Evolutionary conservation across 225 moss, liverwort and hornwort genomes (phyloP), one percentile per base, ranked within the genome.

Genomic region (Neckera pumila): DNA sequence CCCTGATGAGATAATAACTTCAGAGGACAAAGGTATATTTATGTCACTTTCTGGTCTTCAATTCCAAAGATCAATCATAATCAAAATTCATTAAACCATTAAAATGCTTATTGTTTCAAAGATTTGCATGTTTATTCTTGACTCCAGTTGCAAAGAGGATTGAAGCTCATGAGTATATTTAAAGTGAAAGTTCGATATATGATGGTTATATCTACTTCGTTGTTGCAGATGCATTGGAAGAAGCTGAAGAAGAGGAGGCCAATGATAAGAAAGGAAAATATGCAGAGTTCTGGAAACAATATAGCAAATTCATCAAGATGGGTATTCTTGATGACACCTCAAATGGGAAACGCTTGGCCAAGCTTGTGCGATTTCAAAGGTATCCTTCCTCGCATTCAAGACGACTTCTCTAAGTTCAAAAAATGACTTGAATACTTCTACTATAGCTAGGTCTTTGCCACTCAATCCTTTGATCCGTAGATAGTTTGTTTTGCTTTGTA

Each of bases 301-400:
- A 92, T 76, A 93, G 93, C 18, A 98, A 98, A 88, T 96, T 96
- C 40, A 93, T 98, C 58, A 98, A 98, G 89, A 90, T 98, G 92
- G 97, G 97, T 74, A 89, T 95, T 80, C 95, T 98, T 60, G 95
- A 98, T 33, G 97, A 97, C 90, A 92, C 89, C 25, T 86, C 90
- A 2, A 97, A 98, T 80, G 86, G 94, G 81, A 90, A 91, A 33
- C 92, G 95, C 31, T 91, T 98, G 21, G 90, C 97, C 17, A 96
- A 98, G 70, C 95, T 98, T 84, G 80, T 98, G 60, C 92, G 95
- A 27, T 96, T 97, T 73, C 84, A 95, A 16, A 98, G 96, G 97
- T 97, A 90, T 66, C 20, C 12, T 61, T 83, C 7, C 56, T n/a
- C 81, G 36, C 88, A 62, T 26, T 54, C 10, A 36, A n/a, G 34